Evolutionary conservation across 2,329 filamentous ascomycete species (phyloP), one percentile per base, ranked within the genome.

Genomic region (Hymenoscyphus occultus): DNA sequence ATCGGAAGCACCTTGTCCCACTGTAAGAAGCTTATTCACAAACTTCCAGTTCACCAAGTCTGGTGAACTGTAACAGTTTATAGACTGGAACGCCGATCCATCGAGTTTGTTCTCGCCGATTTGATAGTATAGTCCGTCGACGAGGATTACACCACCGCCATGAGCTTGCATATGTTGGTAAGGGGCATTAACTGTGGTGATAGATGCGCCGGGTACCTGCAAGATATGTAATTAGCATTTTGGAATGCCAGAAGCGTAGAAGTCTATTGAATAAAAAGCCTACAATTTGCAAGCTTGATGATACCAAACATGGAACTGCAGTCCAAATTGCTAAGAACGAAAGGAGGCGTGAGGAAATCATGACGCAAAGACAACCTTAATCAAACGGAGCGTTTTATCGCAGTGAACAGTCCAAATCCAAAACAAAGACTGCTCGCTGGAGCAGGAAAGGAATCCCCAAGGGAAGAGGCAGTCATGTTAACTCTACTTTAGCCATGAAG

Each of bases 51-150:
- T 81, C 0, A 88, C 82, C 0, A 90, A 80, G 74, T 90, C 80
- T 48, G 65, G 28, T 1, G 64, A 62, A 0, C 84, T 85, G 74
- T 90, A 90, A 76, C 88, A 90, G 74, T 89, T 90, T 69, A 90
- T 79, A 61, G 86, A 86, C 65, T 85, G 82, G 74, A 90, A 90
- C 0, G 79, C 76, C 0, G 79, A 81, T 31, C 87, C 86, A n/a
- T 83, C 77, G 1, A 84, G 84, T 74, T 90, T 90, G 76, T 90
- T 88, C 74, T 91, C 88, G 16, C 89, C 89, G 40, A 90, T 84
- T 77, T 87, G 82, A 77, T 90, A 91, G 78, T 86, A 91, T 0
- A 81, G 83, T 10, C 78, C 79, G 56, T 81, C 79, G 1, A 84
- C 83, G 69, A 84, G 78, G 71, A 88, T 82, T n/a, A 90, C 79